Percentiles rank a stretch among this genome's conserved stretches.
These are phyloP conservation scores for Neurospora sp. DNA, from an alignment of 495 filamentous ascomycete genomes.

Conservation along the genomic window DNA sequence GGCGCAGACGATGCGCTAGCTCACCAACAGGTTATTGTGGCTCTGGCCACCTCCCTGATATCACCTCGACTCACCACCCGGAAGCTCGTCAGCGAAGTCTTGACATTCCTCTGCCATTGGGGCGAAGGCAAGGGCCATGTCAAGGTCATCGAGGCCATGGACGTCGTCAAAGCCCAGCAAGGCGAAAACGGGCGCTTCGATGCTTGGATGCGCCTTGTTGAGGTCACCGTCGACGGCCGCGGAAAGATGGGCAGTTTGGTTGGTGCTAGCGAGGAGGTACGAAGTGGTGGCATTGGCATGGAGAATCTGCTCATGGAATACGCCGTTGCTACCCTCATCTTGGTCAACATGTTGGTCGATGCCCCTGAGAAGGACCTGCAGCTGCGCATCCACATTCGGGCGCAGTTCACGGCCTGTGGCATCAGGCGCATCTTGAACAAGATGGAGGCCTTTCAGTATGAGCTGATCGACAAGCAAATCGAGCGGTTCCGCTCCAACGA, in stretches of 20 bases:
- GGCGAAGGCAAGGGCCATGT: conserved; percentile 81
- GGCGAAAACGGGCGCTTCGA: conserved; percentile 95
- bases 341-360: conserved; percentile 96
- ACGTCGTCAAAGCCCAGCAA: conserved; percentile 79
- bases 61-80: conserved; percentile 85
- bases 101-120: conserved; percentile 98
- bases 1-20: conserved; percentile 92
- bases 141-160: conserved; percentile 88
- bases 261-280: conserved; percentile 91
- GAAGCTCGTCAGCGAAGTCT: conserved; percentile 90
- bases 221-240: conserved; percentile 92
- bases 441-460: conserved; percentile 98
- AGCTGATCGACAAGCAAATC: conserved; percentile 96
- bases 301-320: conserved; percentile 99
- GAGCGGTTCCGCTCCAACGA: conserved; percentile 90
- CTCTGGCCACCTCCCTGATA: conserved; percentile 76
- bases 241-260: conserved; percentile 98
- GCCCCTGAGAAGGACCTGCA: conserved; percentile 82
- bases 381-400: conserved; percentile 84
- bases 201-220: conserved; percentile 97
- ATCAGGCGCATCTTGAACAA: conserved; percentile 90
- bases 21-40: conserved; percentile 82
- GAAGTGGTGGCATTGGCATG: conserved; percentile 96
- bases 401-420: conserved; percentile 92
- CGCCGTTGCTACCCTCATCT: conserved; percentile 84